Evolutionary conservation across 495 filamentous ascomycete genomes (phyloP), one percentile per base, ranked within the genome.

Genomic region (Podospora conica): DNA sequence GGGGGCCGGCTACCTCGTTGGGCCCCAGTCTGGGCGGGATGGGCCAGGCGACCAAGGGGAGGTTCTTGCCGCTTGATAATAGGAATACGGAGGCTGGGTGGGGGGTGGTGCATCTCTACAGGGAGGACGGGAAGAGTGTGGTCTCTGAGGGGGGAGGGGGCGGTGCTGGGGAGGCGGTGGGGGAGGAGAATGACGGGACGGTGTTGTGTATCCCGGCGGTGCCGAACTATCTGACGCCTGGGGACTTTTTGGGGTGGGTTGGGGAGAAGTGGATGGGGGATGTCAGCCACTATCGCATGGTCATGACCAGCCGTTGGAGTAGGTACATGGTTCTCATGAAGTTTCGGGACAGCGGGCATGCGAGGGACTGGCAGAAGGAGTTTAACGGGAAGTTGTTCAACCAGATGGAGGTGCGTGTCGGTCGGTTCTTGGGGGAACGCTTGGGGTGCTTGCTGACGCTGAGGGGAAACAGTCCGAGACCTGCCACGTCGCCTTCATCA

Each of bases 241-340:
- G 87, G 22, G 96, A 98, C 71, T 93, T 98, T 67, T 75, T 98
- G 68, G 94, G 93, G 0, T 98, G 95, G 70, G 86, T 97, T 33
- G 95, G 95, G 1, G 91, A 97, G 76, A 87, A 88, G 73, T 96
- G 93, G 69, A 85, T 91, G 75, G 89, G 91, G 66, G 83, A 91
- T 63, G 91, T 98, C 66, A 96, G 90, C 70, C 96, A 98, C 79
- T 96, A 97, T 72, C 83, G 95, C 53, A 96, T 98, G 89, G 90
- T 98, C 58, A 87, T 91, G 81, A 98, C 95, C 4, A 89, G 88
- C 59, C 82, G 90, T 61, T 86, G 90, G 71, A 97, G 94, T 75
- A 86, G 93, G 72, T 98, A 98, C 79, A 91, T 98, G 87, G 95
- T 97, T 57, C 81, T 98, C 65, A 94, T 98, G 90, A 98, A 96